A percentile compares a stretch with the other conserved stretches of the same genome.
These are phyloP conservation scores for Fusarium verticillioides DNA, from an alignment of 2,329 filamentous ascomycete genomes.

Conservation along the genomic window DNA sequence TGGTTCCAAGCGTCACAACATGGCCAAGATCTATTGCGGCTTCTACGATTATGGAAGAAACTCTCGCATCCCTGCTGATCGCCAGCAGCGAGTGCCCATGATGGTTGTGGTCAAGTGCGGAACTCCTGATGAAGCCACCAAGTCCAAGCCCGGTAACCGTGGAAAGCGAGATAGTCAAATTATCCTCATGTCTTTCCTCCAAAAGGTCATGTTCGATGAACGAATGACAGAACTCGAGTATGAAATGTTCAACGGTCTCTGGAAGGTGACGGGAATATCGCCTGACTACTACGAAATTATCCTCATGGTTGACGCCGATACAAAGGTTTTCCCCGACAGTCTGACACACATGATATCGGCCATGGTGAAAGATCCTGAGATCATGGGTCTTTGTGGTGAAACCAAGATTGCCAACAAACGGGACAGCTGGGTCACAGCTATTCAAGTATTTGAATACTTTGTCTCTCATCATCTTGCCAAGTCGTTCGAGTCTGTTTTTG, in stretches of 20 bases:
- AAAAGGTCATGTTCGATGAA: constrained; percentile 99
- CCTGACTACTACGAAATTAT: constrained; percentile 98
- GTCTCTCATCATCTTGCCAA: constrained; percentile 98
- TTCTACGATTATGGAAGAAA: constrained; percentile 96
- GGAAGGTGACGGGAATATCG: constrained; percentile 98
- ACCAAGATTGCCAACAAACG: constrained; percentile 99
- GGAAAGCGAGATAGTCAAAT: constrained; percentile 99
- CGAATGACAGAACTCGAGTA: constrained; percentile 99
- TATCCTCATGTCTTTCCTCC: constrained; percentile 98
- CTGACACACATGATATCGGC: constrained; percentile 98
- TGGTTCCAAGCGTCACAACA: constrained; percentile 97
- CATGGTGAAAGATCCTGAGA: constrained; percentile 98
- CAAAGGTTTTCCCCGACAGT: constrained; percentile 98
- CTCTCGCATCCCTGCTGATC: constrained; percentile 81
- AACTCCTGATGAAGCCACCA: constrained; percentile 83
- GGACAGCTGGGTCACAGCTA: constrained; percentile 93
- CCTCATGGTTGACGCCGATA: constrained; percentile 99
- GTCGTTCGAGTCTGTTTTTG: constrained; percentile 97
- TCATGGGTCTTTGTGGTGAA: constrained; percentile 98
- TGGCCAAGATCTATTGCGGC: constrained; percentile 97
- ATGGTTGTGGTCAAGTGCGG: constrained; percentile 96
- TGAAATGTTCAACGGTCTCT: constrained; percentile 99
- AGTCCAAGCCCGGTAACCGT: constrained; percentile 92
- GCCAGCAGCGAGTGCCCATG: constrained; percentile 98
- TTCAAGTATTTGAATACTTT: constrained; percentile 99